Conservation (phyloP, 2,329 filamentous ascomycete species). For the Coniosporium tulheliwenetii region DNA sequence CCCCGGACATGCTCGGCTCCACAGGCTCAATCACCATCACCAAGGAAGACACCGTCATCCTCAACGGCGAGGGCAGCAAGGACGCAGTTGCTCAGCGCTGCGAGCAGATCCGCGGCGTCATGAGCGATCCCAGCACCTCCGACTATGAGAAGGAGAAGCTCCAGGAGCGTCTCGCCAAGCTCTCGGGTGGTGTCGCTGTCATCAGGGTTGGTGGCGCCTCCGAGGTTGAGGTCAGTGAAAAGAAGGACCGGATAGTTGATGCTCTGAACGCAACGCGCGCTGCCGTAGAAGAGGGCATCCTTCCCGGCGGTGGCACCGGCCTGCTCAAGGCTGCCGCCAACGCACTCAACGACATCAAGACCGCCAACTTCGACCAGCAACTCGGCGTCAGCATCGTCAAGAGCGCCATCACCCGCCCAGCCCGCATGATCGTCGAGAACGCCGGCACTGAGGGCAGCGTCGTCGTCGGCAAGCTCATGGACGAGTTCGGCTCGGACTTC, state of each 20-base stretch:
- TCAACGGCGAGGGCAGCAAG: constrained; percentile 94
- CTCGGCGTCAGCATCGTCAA: constrained; percentile 96
- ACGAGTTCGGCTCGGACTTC: constrained; percentile 84
- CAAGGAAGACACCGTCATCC: constrained; percentile 98
- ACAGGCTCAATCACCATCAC: constrained; percentile 99
- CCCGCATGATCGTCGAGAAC: constrained; percentile 93
- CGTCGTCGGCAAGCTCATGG: constrained; percentile 92
- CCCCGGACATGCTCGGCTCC: constrained; percentile 85
- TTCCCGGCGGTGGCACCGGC: constrained; percentile 94
- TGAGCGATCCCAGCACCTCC: constrained; percentile 81
- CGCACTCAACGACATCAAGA: constrained; percentile 68
- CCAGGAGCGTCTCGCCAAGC: constrained; percentile 97
- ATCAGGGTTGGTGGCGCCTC: constrained; percentile 98
- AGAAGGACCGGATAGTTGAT: constrained; percentile 99
- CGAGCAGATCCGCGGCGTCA: constrained; percentile 97
- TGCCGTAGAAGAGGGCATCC: constrained; percentile 96
- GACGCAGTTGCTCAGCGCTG: constrained; percentile 86
- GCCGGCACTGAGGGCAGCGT: constrained; percentile 91
- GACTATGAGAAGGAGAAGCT: constrained; percentile 99
- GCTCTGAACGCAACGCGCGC: constrained; percentile 95
- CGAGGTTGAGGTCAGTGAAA: constrained; percentile 97
- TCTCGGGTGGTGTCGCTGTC: constrained; percentile 95
- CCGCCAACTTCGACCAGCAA: constrained; percentile 96
- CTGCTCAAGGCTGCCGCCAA: constrained; percentile 93
- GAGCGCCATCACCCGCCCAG: constrained; percentile 92